Evolutionary conservation across 2,329 filamentous ascomycete genomes (phyloP).

Genomic region (Ambrosiella cleistominuta): DNA sequence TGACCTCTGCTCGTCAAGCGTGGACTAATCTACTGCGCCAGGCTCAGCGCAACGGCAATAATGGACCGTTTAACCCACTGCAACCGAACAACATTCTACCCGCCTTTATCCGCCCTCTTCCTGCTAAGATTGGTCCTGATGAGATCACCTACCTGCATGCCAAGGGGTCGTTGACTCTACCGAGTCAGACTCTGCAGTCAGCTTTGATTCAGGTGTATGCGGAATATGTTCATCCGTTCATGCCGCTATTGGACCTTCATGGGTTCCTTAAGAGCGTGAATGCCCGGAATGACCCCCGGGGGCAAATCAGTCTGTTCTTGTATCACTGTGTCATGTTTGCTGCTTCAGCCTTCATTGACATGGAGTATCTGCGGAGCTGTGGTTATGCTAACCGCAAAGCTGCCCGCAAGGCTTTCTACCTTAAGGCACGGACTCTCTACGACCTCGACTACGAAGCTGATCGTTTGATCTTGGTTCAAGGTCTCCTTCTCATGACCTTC

Average conservation of each 20-base stretch:
- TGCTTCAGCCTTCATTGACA: conserved; percentile 73
- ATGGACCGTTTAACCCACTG: conserved; percentile 14
- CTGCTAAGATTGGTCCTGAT: conserved; percentile 56
- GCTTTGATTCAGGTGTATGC: conserved; percentile 68
- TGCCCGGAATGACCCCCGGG: conserved; percentile 47
- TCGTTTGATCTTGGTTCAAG: conserved; percentile 74
- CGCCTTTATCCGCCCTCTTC: conserved; percentile 62
- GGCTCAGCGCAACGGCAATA: background rate
- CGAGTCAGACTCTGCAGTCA: conserved; percentile 51
- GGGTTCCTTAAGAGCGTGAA: conserved; percentile 43
- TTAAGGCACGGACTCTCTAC: conserved; percentile 75
- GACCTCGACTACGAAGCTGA: conserved; percentile 92
- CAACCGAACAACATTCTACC: conserved; percentile 28
- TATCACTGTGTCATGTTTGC: conserved; percentile 95
- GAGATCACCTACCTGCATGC: conserved; percentile 68
- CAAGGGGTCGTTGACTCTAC: conserved; percentile 72
- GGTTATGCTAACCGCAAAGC: conserved; percentile 65
- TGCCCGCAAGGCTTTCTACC: conserved; percentile 76
- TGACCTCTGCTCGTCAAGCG: conserved; percentile 8
- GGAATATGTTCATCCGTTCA: conserved; percentile 84
- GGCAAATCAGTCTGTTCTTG: conserved; percentile 64
- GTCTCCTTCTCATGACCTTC: conserved; percentile 81
- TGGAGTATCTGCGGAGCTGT: conserved; percentile 54
- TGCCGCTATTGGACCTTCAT: conserved; percentile 65
- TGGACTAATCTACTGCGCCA: conserved; percentile 11